Evolutionary conservation across 1,284 basidiomycete genomes (phyloP).

Genomic region (Tylopilus sp.): DNA sequence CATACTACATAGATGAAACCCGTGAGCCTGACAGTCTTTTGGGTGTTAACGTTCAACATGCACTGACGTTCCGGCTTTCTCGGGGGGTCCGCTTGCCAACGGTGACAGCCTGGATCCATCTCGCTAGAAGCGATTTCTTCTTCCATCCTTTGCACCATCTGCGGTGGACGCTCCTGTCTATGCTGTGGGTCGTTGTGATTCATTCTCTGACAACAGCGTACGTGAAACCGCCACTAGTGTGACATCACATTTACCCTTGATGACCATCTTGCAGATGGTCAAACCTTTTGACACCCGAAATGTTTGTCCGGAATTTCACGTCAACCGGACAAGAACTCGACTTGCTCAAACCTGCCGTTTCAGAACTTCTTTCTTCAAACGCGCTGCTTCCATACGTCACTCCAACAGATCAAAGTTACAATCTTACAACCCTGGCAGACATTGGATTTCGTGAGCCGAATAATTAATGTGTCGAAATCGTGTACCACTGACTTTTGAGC

Average conservation of each 20-base stretch:
- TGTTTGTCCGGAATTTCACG: not conserved
- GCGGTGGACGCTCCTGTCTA: not conserved
- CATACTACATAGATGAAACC: not conserved
- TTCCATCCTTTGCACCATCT: not conserved
- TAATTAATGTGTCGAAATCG: not conserved
- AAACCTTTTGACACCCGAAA: not conserved
- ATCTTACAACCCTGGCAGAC: not conserved
- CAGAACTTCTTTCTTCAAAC: not conserved
- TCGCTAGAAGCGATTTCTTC: not conserved
- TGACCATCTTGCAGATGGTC: not conserved
- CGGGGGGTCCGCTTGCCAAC: not conserved
- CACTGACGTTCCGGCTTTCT: not conserved
- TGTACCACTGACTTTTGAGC: not conserved
- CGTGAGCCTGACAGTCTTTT: not conserved
- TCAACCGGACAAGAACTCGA: not conserved
- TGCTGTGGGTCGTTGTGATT: not conserved
- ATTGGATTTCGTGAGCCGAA: not conserved
- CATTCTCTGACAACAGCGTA: not conserved
- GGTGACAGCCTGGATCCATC: not conserved
- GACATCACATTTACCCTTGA: not conserved
- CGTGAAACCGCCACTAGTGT: not conserved
- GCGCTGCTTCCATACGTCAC: no score
- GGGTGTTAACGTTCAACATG: not conserved
- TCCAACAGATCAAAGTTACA: not conserved
- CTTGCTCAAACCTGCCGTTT: not conserved